Evolutionary conservation across 345 rosid genomes (phyloP).

Genomic region (Euphorbia lathyris): DNA sequence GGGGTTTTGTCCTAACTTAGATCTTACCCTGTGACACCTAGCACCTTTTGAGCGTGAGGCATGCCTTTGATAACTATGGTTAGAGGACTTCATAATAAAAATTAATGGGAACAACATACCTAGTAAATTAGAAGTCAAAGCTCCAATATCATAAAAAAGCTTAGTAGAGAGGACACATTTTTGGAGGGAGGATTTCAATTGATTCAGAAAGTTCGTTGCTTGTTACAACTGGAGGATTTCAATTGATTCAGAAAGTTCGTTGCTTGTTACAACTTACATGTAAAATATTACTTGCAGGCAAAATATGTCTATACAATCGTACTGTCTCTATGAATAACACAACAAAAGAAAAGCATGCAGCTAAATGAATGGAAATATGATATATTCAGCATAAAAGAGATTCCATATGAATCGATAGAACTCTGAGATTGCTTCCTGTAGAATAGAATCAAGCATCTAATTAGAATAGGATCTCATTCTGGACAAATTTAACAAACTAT

Average conservation of each 20-base stretch:
- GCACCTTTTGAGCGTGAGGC: too few species aligned
- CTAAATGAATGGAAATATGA: conserved; percentile 75
- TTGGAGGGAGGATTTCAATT: not conserved
- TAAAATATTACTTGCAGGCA: not conserved
- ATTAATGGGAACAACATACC: not conserved
- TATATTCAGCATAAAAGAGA: conserved; percentile 85
- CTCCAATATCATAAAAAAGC: not conserved
- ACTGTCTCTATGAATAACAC: not conserved
- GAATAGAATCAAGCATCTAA: conserved; percentile 9
- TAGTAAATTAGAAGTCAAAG: not conserved
- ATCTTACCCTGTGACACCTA: too few species aligned
- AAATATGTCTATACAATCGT: not conserved
- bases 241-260: not conserved
- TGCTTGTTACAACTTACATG: not conserved
- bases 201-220: conserved; percentile 2
- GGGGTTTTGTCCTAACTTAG: too few species aligned
- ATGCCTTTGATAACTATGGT: too few species aligned
- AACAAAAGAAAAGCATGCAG: not conserved
- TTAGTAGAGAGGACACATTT: not conserved
- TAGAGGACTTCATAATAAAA: not conserved
- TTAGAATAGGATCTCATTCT: conserved; percentile 1
- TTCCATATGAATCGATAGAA: conserved; percentile 91
- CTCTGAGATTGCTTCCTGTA: conserved; percentile 81
- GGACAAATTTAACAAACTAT: not conserved
- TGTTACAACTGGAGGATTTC: not conserved